Conservation (phyloP, 805 yeast species). For the Candida dajiaensis region DNA sequence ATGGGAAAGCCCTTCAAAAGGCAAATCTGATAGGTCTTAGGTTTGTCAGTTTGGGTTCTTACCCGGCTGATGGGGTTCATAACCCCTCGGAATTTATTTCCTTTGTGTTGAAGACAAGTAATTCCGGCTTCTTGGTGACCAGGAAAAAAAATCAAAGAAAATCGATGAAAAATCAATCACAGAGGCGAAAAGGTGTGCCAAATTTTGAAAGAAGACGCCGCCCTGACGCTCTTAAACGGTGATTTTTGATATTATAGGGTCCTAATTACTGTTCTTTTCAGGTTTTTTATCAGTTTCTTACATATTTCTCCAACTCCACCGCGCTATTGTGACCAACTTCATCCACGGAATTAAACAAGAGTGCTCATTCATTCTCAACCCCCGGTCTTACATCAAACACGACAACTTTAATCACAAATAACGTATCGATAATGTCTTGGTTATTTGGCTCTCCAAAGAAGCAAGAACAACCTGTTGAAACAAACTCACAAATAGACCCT, state of each 20-base stretch:
- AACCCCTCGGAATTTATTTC: neutral
- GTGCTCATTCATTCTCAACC: neutral
- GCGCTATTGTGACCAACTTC: neutral
- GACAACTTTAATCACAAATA: conserved; percentile 3
- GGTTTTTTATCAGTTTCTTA: neutral
- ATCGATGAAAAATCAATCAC: neutral
- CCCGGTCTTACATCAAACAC: neutral
- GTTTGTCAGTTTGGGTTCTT: too few species aligned
- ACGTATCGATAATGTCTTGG: conserved; percentile 22
- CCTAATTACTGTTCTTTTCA: neutral
- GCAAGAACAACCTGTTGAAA: conserved; percentile 13
- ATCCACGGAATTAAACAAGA: neutral
- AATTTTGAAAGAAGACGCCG: neutral
- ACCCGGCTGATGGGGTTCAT: too few species aligned
- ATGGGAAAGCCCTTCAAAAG: too few species aligned
- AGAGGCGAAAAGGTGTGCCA: neutral
- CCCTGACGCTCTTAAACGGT: neutral
- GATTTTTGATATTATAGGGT: neutral
- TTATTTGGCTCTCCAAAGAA: conserved; percentile 24
- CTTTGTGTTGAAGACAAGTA: too few species aligned
- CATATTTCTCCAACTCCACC: neutral
- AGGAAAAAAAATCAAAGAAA: neutral
- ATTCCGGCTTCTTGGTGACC: neutral
- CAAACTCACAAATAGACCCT: conserved; percentile 13
- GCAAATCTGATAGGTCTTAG: too few species aligned